A percentile compares a stretch with the other conserved stretches of the same genome.
Evolutionary conservation across 345 rosid genomes (phyloP).

Genomic region (Turnera subulata): DNA sequence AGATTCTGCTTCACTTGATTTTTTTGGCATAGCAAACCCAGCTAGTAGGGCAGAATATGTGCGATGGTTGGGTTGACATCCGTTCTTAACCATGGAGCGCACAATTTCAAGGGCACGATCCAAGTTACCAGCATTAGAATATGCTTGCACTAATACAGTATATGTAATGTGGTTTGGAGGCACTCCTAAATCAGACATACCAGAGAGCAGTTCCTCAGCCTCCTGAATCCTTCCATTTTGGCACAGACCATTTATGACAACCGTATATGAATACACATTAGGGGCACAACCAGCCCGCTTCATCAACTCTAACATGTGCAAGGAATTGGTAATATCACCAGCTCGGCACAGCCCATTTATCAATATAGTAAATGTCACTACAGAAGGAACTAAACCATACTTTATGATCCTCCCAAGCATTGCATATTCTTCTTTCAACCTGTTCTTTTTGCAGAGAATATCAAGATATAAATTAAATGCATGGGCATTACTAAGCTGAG

Average conservation of each 20-base stretch:
- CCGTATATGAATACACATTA: conserved; percentile 43
- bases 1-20: conserved; percentile 7
- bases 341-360: conserved; percentile 36
- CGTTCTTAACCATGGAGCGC: conserved; percentile 33
- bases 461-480: conserved; percentile 39
- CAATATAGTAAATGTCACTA: conserved; percentile 44
- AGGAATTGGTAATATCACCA: conserved; percentile 28
- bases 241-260: conserved; percentile 42
- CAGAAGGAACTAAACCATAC: conserved; percentile 44
- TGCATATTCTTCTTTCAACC: conserved; percentile 36
- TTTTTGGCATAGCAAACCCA: conserved; percentile 28
- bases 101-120: conserved; percentile 34
- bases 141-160: conserved; percentile 39
- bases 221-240: conserved; percentile 38
- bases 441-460: conserved; percentile 36
- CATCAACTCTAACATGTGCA: conserved; percentile 31
- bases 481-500: conserved; percentile 31
- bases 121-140: conserved; percentile 30
- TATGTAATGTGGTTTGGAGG: conserved; percentile 44
- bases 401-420: conserved; percentile 40
- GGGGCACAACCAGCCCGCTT: conserved; percentile 42
- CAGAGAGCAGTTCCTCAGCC: conserved; percentile 34
- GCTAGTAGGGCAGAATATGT: conserved; percentile 33
- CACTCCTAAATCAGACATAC: conserved; percentile 37
- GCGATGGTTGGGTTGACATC: conserved; percentile 31